These are phyloP conservation scores for Leishmania turanica DNA, from an alignment of 208 protist species.

Conservation along the genomic window DNA sequence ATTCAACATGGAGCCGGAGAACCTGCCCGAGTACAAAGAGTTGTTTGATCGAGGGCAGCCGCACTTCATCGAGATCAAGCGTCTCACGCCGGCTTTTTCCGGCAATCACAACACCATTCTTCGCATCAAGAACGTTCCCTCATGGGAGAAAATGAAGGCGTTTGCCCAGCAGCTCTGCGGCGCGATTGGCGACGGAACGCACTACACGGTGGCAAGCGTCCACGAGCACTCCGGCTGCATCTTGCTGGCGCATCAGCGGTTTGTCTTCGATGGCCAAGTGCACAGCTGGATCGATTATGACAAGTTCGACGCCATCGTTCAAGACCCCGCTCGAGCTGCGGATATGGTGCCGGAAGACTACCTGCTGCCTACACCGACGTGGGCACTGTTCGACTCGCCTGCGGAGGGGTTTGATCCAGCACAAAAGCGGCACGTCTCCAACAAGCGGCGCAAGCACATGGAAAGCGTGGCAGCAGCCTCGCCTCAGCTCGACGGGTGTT, in stretches of 20 bases:
- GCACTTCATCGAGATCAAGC: constrained; percentile 95
- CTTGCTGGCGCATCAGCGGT: constrained; percentile 77
- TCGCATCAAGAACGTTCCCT: constrained; percentile 94
- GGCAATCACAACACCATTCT: constrained; percentile 77
- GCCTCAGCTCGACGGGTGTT: background rate
- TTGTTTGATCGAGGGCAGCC: constrained; percentile 88
- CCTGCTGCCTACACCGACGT: constrained; percentile 71
- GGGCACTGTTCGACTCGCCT: constrained; percentile 65
- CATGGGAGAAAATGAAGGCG: constrained; percentile 84
- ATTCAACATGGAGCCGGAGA: constrained; percentile 92
- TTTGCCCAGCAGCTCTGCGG: constrained; percentile 73
- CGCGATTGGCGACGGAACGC: constrained; percentile 53
- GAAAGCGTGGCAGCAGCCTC: constrained; percentile 4
- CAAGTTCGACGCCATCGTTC: constrained; percentile 69
- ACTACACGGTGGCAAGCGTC: constrained; percentile 77
- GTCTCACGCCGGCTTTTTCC: constrained; percentile 93
- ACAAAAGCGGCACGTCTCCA: constrained; percentile 71
- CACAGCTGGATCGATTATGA: constrained; percentile 92
- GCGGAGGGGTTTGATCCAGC: constrained; percentile 88
- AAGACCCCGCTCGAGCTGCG: constrained; percentile 31
- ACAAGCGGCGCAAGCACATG: constrained; percentile 40
- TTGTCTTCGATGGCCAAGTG: constrained; percentile 59
- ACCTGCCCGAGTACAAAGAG: constrained; percentile 89
- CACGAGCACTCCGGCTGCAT: constrained; percentile 93
- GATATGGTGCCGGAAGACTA: constrained; percentile 74